Evolutionary conservation across 352 stramenopile genomes (phyloP), one percentile per base, ranked within the genome.

Genomic region (Phytopythium aichiense): DNA sequence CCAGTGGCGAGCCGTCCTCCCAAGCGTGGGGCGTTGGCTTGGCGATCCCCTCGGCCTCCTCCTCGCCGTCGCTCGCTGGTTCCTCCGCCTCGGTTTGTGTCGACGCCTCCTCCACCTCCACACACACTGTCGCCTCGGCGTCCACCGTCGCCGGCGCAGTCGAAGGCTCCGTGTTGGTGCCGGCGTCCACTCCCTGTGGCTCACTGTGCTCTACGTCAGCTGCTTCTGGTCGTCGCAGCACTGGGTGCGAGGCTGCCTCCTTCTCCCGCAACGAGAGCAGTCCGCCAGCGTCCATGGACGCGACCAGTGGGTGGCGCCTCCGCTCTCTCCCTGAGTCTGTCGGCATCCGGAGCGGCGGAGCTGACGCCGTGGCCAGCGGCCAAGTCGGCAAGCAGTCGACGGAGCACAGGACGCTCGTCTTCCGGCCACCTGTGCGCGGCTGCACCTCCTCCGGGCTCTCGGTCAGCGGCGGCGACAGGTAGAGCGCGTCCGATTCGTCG

Each of bases 261-360:
- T 46, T 18, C 42, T 25, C 42, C 2, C n/a, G 18, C 4, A 49
- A 6, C 18, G 20, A 49, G 12, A 25, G 20, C 42, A 25, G 7
- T 25, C 16, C 0, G 15, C 18, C 4, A 18, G 68, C 13, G 48
- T 60, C 68, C 60, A 84, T 60, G 8, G 74, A 85, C 51, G 72
- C 66, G 23, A 63, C 63, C 15, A 85, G 54, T 11, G 65, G 60
- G 38, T 73, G 77, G 6, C 45, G 43, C 22, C 28, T 55, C 38
- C 23, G 45, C n/a, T 18, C 37, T 51, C 37, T n/a, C n/a, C 33
- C 38, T 33, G 13, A 28, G 2, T 7, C 33, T 23, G 50, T 56
- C 25, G 31, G 23, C 4, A n/a, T 55, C 20, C 23, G 49, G 5
- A 35, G 40, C 16, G 40, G 40, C 4, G 40, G 35, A 40, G 35